A percentile compares a stretch with the other conserved stretches of the same genome.
phyloP scores from a whole-genome alignment of 768 basidiomycete genomes.

The Hemileccinum rubropunctum region DNA sequence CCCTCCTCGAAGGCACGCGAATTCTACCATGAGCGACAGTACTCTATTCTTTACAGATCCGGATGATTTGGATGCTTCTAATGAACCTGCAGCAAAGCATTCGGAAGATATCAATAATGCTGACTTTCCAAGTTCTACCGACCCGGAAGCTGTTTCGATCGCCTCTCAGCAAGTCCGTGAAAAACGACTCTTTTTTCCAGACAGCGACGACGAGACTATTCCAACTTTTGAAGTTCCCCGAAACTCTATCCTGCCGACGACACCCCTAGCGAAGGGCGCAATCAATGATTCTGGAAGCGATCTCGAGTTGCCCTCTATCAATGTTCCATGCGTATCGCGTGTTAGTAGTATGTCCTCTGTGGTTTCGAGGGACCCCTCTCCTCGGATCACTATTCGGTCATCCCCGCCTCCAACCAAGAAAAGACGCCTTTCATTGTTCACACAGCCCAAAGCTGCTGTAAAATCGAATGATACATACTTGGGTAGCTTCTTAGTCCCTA shows the following conservation, averaged over 20 bases:
- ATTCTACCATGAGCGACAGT: constrained; percentile 11
- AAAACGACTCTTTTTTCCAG: constrained; percentile 40
- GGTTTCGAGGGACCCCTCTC: constrained; percentile 26
- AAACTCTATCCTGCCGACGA: background rate
- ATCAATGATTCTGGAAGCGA: constrained; percentile 30
- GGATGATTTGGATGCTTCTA: constrained; percentile 42
- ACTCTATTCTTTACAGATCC: constrained; percentile 61
- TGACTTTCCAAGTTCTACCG: background rate
- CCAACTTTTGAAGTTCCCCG: constrained; percentile 9
- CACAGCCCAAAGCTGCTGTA: constrained; percentile 9
- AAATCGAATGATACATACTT: constrained; percentile 44
- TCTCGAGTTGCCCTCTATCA: constrained; percentile 33
- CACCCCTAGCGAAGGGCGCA: constrained; percentile 36
- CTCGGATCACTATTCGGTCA: constrained; percentile 13
- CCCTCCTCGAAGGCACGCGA: too few relatives aligned
- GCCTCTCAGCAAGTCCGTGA: constrained; percentile 17
- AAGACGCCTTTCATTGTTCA: constrained; percentile 42
- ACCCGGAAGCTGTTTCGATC: background rate
- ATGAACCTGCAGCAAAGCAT: background rate
- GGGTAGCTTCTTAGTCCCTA: constrained; percentile 65
- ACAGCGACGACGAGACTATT: constrained; percentile 44
- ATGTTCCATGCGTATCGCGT: constrained; percentile 39
- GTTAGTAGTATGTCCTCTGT: constrained; percentile 38
- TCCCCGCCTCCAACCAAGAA: constrained; percentile 47
- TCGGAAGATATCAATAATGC: constrained; percentile 1